Evolutionary conservation across 106 monocot genomes (phyloP), one percentile per base, ranked within the genome.

Genomic region (Amphibolis antarctica): DNA sequence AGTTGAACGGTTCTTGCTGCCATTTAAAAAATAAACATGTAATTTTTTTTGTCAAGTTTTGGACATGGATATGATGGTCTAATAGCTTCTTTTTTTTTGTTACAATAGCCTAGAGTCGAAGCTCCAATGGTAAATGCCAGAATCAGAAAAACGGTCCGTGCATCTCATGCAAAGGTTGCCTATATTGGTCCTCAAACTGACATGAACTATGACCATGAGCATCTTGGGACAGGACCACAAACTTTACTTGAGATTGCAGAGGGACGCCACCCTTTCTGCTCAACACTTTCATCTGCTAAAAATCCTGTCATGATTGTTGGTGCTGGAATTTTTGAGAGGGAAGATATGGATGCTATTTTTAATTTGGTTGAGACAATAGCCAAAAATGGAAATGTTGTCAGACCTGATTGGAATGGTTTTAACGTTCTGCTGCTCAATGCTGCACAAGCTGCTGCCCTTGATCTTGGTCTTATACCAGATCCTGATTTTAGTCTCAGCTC

Each of bases 41-140:
- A 7, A 36, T 36, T 10, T 50, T 15, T 50, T 15, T n/a, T 18
- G 14, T 50, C 15, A 50, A 21, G 21, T 18, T 53, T 53, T 10
- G n/a, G 53, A 13, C 12, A 26, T 0, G 28, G 14, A 25, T 28
- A 13, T 27, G 26, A 14, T 15, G n/a, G 14, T 60, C 30, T 19
- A 61, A 61, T 61, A 30, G 44, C 46, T 24, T 64, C 0, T 46
- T 4, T 57, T 61, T 44, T 22, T 4, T 66, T 53, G n/a, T 9
- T 23, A 46, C 47, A 7, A 47, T 82, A 98, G 98, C 91, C 98
- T 42, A 87, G 98, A 74, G 67, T 81, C 27, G 98, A 98, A 83
- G 98, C 98, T 49, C 79, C 98, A 9, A 82, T 98, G 98, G 87
- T 98, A 22, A 98, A 98, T 71, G 98, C 98, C 42, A 87, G 98